phyloP scores from a whole-genome alignment of 2,329 filamentous ascomycete genomes.

The Sporothrix euskadiensis region DNA sequence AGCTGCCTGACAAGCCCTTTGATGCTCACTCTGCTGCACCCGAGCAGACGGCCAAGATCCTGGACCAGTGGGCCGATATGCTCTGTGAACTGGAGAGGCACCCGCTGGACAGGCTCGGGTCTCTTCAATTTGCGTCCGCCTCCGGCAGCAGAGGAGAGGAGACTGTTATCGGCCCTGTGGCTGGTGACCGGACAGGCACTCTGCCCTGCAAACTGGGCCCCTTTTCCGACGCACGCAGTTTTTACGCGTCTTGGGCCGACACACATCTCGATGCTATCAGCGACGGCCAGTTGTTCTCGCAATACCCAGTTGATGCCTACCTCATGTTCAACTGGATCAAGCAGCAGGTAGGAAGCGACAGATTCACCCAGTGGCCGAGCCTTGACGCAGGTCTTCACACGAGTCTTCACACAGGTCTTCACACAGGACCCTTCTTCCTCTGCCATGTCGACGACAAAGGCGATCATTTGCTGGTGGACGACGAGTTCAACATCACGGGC shows the following conservation, averaged over 20 bases:
- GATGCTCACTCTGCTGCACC: conserved; percentile 12
- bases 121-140: background rate
- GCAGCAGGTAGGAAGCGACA: background rate
- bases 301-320: conserved; percentile 20
- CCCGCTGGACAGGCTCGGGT: conserved; percentile 15
- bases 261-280: background rate
- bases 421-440: conserved; percentile 29
- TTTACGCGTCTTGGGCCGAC: conserved; percentile 17
- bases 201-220: conserved; percentile 9
- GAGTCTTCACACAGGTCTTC: too few species aligned
- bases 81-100: conserved; percentile 14
- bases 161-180: background rate
- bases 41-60: conserved; percentile 1
- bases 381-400: conserved; percentile 28
- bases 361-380: background rate
- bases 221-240: background rate
- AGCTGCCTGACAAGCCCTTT: conserved; percentile 31
- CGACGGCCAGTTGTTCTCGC: conserved; percentile 21
- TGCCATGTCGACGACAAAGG: conserved; percentile 39
- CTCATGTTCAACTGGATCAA: conserved; percentile 17
- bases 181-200: conserved; percentile 2
- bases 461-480: conserved; percentile 44
- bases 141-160: background rate
- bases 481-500: conserved; percentile 49
- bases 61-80: conserved; percentile 24